Evolutionary conservation across 108 stramenopile genomes (phyloP), one percentile per base, ranked within the genome.

Genomic region (Stephanodiscus minutulus): DNA sequence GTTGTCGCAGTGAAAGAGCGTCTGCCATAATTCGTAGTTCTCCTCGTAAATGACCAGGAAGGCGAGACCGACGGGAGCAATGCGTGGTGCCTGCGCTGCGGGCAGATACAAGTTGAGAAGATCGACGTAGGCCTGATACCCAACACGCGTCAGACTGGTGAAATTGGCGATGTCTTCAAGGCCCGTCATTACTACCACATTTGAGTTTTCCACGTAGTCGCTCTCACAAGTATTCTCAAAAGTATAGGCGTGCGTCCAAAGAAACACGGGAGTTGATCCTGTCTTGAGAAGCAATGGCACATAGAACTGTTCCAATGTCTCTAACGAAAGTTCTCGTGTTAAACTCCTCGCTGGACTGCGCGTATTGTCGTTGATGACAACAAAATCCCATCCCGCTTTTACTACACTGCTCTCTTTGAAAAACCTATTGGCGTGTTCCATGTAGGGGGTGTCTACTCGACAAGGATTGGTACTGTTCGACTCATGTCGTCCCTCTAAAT

Each of bases 51-150:
- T 66, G 21, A 76, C 59, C 59, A 85, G 56, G 57, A 70, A 88
- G 7, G 87, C 87, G 47, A 85, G 50, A 27, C 84, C 84, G 25
- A 85, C 81, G 9, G 84, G 87, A 25, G 84, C 84, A 11, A 85
- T 65, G 36, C 68, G 36, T 5, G 85, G 72, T 48, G 82, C 55
- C 55, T 80, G 75, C 11, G 46, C 22, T 5, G 50, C 36, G 0
- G 81, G 84, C 44, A 88, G 54, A 22, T 54, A 61, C 24, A 66
- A 39, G 61, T 64, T 49, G 10, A 81, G 64, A 1, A 64, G 24
- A 31, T 33, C 41, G 18, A 76, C 85, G 66, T 88, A 88, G 9
- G 72, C 54, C 18, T 63, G 29, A 22, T 72, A 83, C 41, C 87
- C 87, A 0, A 78, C 61, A 70, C 77, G 73, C 63, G 82, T 85